Evolutionary conservation across 176 grass and related monocot species (phyloP), one percentile per base, ranked within the genome.

Genomic region (Eleusine indica): DNA sequence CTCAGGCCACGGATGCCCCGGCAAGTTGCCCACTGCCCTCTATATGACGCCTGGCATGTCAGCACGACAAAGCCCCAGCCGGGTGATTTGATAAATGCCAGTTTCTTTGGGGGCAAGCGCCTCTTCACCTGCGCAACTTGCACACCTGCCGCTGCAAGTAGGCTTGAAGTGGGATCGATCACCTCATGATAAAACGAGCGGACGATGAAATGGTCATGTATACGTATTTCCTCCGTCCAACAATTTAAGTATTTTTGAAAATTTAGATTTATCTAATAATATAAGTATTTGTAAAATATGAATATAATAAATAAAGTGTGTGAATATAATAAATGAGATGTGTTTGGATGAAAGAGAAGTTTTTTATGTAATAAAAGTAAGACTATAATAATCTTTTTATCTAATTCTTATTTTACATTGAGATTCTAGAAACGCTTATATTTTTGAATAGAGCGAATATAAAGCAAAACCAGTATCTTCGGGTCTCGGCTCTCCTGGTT

Each of bases 21-120:
- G 63, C 63, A 35, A n/a, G 4, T 66, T 56, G 63, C 25, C 78
- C 78, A 28, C 35, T 16, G n/a, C 49, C 35, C 49, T 29, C 6
- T 41, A 5, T 41, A 5, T 52, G 77, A 42, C 78, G 66, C 48
- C 19, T 69, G 48, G 65, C 78, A 70, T 70, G 77, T 80, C 84
- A 41, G 69, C 22, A 51, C 37, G 7, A 58, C 54, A 48, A 72
- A 30, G 38, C 49, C 16, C 66, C 65, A 37, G 56, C 47, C n/a
- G 40, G 37, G 63, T 10, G 40, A 17, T 80, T 73, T 43, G 35
- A 72, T 54, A 37, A 37, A 46, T 28, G 43, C 73, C 10, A 21
- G 42, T 82, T 35, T 64, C 29, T 61, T 21, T 22, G 19, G 51
- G 62, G 32, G 38, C 57, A 48, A 39, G 17, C 21, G 18, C 4